These are phyloP conservation scores for Corchorus capsularis DNA, from an alignment of 345 rosid species.

Conservation along the genomic window DNA sequence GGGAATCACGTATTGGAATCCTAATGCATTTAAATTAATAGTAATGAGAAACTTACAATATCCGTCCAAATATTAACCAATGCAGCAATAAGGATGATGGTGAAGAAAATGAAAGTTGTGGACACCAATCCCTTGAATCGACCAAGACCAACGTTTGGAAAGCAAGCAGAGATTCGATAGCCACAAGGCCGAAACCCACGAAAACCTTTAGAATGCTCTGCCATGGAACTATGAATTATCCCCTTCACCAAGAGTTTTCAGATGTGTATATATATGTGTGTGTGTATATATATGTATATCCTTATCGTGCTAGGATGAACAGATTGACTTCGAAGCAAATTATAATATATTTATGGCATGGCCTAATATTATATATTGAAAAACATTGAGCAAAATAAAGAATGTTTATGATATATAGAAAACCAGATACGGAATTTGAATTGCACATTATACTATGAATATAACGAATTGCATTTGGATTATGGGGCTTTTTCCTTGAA, in stretches of 20 bases:
- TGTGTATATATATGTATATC: no score
- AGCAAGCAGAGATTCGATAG: not conserved
- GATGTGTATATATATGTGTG: no score
- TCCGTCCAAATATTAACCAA: constrained; percentile 30
- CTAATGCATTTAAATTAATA: not conserved
- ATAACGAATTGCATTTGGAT: no score
- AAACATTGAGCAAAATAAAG: not conserved
- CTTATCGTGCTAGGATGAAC: not conserved
- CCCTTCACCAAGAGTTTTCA: not conserved
- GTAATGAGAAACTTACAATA: constrained; percentile 28
- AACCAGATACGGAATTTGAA: not conserved
- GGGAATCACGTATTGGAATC: no score
- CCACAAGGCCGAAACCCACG: constrained; percentile 2
- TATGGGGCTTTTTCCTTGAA: no score
- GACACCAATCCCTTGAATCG: constrained; percentile 33
- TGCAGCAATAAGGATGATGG: constrained; percentile 34
- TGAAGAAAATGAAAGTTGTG: constrained; percentile 24
- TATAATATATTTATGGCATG: no score
- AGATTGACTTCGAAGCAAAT: not conserved
- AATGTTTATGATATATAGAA: not conserved
- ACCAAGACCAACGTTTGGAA: not conserved
- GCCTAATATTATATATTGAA: no score
- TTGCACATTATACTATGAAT: no score
- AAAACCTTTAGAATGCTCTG: not conserved
- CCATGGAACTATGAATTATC: not conserved